Evolutionary conservation across 208 protist species (phyloP), one percentile per base, ranked within the genome.

Genomic region (Trypanosoma congolense): DNA sequence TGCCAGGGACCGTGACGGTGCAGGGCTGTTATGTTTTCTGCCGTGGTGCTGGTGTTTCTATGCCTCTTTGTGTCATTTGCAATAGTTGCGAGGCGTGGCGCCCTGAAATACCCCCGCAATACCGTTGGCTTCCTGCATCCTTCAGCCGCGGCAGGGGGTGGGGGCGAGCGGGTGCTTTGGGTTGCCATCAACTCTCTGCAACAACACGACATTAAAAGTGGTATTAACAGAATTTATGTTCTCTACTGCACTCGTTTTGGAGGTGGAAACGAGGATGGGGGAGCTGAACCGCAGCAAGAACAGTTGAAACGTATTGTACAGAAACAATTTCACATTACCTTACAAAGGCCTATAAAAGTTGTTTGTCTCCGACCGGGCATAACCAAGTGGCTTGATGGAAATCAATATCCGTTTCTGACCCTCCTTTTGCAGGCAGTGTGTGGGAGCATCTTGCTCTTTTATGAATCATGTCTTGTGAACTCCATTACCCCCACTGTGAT

Each of bases 161-260:
- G 97, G 22, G 97, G 97, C 1, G 97, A 99, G 75, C 77, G 95
- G 5, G 97, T 99, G 30, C 55, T 99, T 50, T 99, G 96, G 96
- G 73, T 83, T 3, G 71, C 79, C 0, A 56, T 98, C 21, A 56
- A 73, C 4, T 70, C 67, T 14, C n/a, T 96, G 36, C 78, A 91
- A 65, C 21, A 61, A n/a, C 52, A 71, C 1, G 75, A 90, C 44
- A 46, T 56, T 2, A 42, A 54, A 6, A 55, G 51, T 4, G 52
- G 55, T 0, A 55, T 91, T n/a, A 16, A 57, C 28, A 65, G 80
- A 12, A 48, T 69, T 26, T 87, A 85, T 56, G 74, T 90, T 21
- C 51, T 93, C 10, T 91, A 78, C 49, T 83, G 68, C 0, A 75
- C 41, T 57, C 63, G 24, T 69, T 77, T 61, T 48, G 44, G n/a